These are phyloP conservation scores for Tetrapyrgos nigripes DNA, from an alignment of 1,284 basidiomycete species.

Conservation along the genomic window DNA sequence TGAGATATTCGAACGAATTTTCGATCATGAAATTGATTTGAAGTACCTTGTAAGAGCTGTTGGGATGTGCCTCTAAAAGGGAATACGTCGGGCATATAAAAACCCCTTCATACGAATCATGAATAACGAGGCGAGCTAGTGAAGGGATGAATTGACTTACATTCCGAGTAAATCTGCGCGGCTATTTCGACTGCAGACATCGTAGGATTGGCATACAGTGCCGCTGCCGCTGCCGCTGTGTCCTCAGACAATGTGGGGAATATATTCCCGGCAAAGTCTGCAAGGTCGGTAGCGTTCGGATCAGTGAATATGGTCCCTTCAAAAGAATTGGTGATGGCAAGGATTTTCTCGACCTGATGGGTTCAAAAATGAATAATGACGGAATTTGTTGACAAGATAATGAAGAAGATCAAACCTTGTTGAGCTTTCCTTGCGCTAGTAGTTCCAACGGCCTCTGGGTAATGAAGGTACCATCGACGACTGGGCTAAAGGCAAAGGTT, in stretches of 20 bases:
- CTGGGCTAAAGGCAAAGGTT: constrained; percentile 37
- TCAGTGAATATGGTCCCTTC: constrained; percentile 15
- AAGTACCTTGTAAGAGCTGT: constrained; percentile 38
- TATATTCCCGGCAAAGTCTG: not conserved
- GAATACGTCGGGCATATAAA: constrained; percentile 45
- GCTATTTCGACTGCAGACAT: constrained; percentile 10
- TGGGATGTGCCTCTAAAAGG: constrained; percentile 34
- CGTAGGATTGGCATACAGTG: constrained; percentile 9
- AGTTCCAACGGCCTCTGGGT: constrained; percentile 31
- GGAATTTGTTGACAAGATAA: constrained; percentile 18
- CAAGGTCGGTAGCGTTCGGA: not conserved
- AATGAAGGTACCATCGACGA: constrained; percentile 41
- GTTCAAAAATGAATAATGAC: constrained; percentile 7
- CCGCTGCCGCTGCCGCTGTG: not conserved
- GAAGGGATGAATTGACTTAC: constrained; percentile 16
- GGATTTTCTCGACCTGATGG: constrained; percentile 9
- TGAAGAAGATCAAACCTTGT: constrained; percentile 31
- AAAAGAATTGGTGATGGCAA: constrained; percentile 17
- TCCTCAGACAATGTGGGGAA: not conserved
- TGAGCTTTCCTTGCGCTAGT: constrained; percentile 21
- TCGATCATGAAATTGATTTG: not conserved
- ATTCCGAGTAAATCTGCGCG: constrained; percentile 28
- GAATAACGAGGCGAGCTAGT: not conserved
- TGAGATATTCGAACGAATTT: too few species aligned
- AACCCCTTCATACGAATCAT: constrained; percentile 30